These are phyloP conservation scores for Colletotrichum sojae DNA, from an alignment of 2,329 filamentous ascomycete genomes.

Conservation along the genomic window DNA sequence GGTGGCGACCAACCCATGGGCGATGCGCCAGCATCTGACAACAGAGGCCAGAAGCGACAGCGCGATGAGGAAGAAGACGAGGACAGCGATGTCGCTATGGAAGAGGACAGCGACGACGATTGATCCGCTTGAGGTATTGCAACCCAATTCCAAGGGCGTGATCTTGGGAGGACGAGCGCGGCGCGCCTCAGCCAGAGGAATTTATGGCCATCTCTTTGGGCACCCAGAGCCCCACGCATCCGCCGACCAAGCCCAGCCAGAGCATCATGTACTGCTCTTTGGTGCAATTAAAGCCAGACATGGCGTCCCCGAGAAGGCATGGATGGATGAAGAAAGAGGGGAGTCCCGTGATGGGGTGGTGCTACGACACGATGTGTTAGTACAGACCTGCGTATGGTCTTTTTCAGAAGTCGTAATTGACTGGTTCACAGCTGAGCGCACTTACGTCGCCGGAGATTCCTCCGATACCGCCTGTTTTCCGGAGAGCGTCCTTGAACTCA, in stretches of 20 bases:
- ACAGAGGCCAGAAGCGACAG: conserved; percentile 77
- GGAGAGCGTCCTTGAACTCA: conserved; percentile 73
- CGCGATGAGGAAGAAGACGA: conserved; percentile 78
- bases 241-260: conserved; percentile 91
- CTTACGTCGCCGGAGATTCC: conserved; percentile 84
- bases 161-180: conserved; percentile 13
- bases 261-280: conserved; percentile 82
- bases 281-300: conserved; percentile 75
- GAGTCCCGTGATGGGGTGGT: conserved; percentile 85
- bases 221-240: conserved; percentile 83
- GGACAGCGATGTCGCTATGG: conserved; percentile 78
- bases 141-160: conserved; percentile 25
- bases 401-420: conserved; percentile 49
- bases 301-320: conserved; percentile 87
- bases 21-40: conserved; percentile 68
- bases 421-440: conserved; percentile 52
- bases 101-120: conserved; percentile 82
- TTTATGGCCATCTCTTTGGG: conserved; percentile 75
- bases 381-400: conserved; percentile 41
- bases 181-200: conserved; percentile 29
- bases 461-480: conserved; percentile 74
- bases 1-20: conserved; percentile 63
- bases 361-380: conserved; percentile 62
- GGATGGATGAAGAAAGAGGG: conserved; percentile 94
- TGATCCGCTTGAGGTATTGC: conserved; percentile 47